These are phyloP conservation scores for Dactylellina haptotyla DNA, from an alignment of 2,329 filamentous ascomycete genomes.

Conservation along the genomic window DNA sequence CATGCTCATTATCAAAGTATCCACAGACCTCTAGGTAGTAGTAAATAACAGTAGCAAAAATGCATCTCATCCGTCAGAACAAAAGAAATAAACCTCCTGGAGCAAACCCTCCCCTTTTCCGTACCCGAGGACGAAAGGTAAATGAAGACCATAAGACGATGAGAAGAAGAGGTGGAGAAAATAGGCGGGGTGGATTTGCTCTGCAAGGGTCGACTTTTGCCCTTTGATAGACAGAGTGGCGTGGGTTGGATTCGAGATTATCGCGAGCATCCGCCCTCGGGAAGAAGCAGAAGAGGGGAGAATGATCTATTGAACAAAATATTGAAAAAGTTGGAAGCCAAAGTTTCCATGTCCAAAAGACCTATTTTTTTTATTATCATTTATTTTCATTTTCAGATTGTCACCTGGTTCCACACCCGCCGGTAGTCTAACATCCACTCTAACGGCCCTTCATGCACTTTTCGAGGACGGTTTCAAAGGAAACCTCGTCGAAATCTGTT, in stretches of 20 bases:
- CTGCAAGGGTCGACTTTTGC: no score
- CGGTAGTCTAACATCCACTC: background rate
- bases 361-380: no score
- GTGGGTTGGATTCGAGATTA: constrained; percentile 15
- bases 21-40: constrained; percentile 31
- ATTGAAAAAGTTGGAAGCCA: no score
- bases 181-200: no score
- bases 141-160: no score
- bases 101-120: constrained; percentile 20
- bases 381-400: no score
- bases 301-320: no score
- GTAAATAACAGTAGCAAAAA: constrained; percentile 37
- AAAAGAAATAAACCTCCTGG: constrained; percentile 12
- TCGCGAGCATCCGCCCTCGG: constrained; percentile 10
- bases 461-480: constrained; percentile 76
- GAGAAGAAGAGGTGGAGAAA: no score
- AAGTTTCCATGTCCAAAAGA: background rate
- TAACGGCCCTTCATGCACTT: constrained; percentile 62
- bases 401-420: background rate
- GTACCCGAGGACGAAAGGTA: constrained; percentile 19
- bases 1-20: constrained; percentile 49
- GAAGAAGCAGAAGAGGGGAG: constrained; percentile 4
- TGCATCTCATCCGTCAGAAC: constrained; percentile 39
- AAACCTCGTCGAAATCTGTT: constrained; percentile 84
- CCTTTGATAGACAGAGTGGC: no score